phyloP scores from a whole-genome alignment of 176 grass and related monocot genomes.

The Microstegium vimineum region DNA sequence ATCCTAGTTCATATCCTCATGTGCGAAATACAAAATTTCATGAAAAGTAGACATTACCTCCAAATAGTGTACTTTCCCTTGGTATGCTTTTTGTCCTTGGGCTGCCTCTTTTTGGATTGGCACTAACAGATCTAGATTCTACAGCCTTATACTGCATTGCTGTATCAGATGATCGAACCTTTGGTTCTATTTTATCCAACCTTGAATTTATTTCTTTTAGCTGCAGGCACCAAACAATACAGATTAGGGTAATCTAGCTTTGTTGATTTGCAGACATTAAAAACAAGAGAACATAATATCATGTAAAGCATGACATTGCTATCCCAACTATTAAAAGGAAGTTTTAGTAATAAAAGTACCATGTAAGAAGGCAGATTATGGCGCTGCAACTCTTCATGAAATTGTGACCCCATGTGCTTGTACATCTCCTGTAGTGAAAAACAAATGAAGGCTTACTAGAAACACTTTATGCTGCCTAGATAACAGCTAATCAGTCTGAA shows the following conservation, averaged over 20 bases:
- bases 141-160: slow-evolving; percentile 34
- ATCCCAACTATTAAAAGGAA: slow-evolving; percentile 9
- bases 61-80: slow-evolving; percentile 73
- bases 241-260: not conserved
- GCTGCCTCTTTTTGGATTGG: slow-evolving; percentile 81
- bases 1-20: not conserved
- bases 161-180: slow-evolving; percentile 56
- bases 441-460: slow-evolving; percentile 15
- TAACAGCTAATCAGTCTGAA: not conserved
- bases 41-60: slow-evolving; percentile 41
- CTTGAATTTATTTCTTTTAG: slow-evolving; percentile 90
- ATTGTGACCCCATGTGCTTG: slow-evolving; percentile 78
- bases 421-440: slow-evolving; percentile 81
- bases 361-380: slow-evolving; percentile 84
- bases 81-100: slow-evolving; percentile 53
- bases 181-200: slow-evolving; percentile 88
- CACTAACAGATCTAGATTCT: slow-evolving; percentile 64
- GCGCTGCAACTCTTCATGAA: slow-evolving; percentile 92
- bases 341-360: slow-evolving; percentile 37
- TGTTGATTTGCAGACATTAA: not conserved
- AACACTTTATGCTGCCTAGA: not conserved
- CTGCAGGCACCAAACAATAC: slow-evolving; percentile 50
- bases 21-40: not conserved
- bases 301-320: not conserved
- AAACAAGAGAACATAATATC: slow-evolving; percentile 7